A percentile compares a stretch with the other conserved stretches of the same genome.
phyloP scores from a whole-genome alignment of 306 rosid species.

The Rosa multiflora region DNA sequence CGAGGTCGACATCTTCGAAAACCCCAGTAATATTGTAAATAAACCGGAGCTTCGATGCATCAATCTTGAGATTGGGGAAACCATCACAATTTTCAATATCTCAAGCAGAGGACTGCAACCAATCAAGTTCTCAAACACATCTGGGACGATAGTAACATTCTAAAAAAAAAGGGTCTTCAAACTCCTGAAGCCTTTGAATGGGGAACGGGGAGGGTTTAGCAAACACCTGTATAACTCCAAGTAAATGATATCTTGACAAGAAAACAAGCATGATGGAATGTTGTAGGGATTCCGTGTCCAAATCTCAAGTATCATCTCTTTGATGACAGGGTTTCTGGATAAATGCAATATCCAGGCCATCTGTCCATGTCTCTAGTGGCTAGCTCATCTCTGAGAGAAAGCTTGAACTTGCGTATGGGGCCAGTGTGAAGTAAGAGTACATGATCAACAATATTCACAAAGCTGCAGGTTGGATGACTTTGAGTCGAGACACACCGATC shows the following conservation, averaged over 20 bases:
- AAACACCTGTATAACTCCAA: slow-evolving; percentile 44
- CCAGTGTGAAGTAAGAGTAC: slow-evolving; percentile 57
- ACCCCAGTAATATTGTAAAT: slow-evolving; percentile 4
- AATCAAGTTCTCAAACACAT: slow-evolving; percentile 45
- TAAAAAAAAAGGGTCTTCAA: slow-evolving; percentile 53
- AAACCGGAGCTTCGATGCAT: slow-evolving; percentile 40
- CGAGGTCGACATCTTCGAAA: slow-evolving; percentile 29
- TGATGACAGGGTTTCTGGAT: not conserved
- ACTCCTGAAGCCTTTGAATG: slow-evolving; percentile 43
- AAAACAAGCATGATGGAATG: not conserved
- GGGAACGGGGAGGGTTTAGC: slow-evolving; percentile 48
- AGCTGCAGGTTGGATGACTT: slow-evolving; percentile 21
- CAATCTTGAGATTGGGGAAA: slow-evolving; percentile 40
- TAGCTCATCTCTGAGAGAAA: not conserved
- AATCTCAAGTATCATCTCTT: not conserved
- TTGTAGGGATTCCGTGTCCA: not conserved
- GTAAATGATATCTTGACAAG: slow-evolving; percentile 27
- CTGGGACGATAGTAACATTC: slow-evolving; percentile 26
- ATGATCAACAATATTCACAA: slow-evolving; percentile 46
- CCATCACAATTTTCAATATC: slow-evolving; percentile 47
- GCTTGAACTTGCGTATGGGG: slow-evolving; percentile 42
- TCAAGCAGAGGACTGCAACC: slow-evolving; percentile 49
- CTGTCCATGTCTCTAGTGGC: not conserved
- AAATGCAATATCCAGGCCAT: not conserved
- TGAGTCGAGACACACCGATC: slow-evolving; percentile 10